Base-by-base conservation (phyloP, 2,329 filamentous ascomycete species). In the Fusarium albosuccineum region DNA sequence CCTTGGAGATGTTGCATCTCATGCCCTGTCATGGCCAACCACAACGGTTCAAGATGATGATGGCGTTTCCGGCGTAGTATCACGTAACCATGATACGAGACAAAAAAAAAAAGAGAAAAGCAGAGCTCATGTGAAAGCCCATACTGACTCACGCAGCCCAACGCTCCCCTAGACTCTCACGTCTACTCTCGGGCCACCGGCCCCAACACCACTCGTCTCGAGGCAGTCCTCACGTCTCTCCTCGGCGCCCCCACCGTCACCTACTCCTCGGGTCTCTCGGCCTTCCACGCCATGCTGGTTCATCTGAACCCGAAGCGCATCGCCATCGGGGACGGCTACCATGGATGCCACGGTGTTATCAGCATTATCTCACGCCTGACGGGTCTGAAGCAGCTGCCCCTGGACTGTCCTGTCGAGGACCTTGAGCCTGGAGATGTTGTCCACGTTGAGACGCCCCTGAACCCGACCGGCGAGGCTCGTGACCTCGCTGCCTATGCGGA, bases 361-460 rank as follows among this genome's bases (percentile, higher is more conserved):
- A 80, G 80, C 33, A 81, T 98, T 56, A 85, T 97, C 68, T 80
- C 86, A 61, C 92, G 93, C 66, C 87, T 97, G 50, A 93, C 90
- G 27, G 91, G 91, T 1, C 86, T 97, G 27, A 80, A 90, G 75
- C 86, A 91, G 68, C 83, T 97, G 3, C 85, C 89, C 22, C 85
- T 98, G 13, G 87, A 91, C 72, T 92, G 89, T 74, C 82, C 88
- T 9, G 82, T 86, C 13, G 86, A 87, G 40, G 86, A 89, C 34
- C 84, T 98, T 3, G 85, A 89, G 26, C 81, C 87, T 4, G 95
- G 95, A 3, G 96, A 98, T 77, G 82, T 98, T 4, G 86, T 99
- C 52, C 93, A 97, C 77, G 84, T 98, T 51, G 96, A 99, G 82
- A 98, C 95, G 5, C 96, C 96, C 0, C 84, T 97, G 39, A 99